These are phyloP conservation scores for Mortierella sp. DNA, from an alignment of 371 early-diverging fungal genomes.

Conservation along the genomic window DNA sequence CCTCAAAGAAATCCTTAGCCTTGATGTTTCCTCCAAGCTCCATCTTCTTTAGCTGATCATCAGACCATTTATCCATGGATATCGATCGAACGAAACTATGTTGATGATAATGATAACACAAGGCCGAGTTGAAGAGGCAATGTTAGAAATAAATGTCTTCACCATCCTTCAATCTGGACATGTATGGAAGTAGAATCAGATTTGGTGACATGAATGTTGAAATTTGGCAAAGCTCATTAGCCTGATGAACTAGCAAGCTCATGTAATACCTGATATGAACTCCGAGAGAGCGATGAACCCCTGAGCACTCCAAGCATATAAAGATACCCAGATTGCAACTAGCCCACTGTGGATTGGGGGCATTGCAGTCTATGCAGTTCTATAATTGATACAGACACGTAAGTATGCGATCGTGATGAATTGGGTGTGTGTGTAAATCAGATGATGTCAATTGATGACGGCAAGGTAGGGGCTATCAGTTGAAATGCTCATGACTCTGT, in stretches of 20 bases:
- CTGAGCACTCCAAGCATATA: slow-evolving; percentile 97
- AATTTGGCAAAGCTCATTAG: neutral
- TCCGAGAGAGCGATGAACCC: slow-evolving; percentile 93
- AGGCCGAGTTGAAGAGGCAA: neutral
- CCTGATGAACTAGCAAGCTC: neutral
- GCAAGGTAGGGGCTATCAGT: too few species aligned
- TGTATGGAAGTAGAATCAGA: too few species aligned
- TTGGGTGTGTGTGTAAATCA: neutral
- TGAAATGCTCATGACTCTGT: too few species aligned
- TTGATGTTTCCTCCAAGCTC: slow-evolving; percentile 95
- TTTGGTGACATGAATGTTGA: too few species aligned
- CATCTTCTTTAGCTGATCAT: slow-evolving; percentile 96
- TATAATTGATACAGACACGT: slow-evolving; percentile 29
- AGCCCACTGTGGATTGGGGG: slow-evolving; percentile 94
- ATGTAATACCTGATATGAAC: slow-evolving; percentile 85
- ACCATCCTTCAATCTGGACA: too few species aligned
- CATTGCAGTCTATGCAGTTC: slow-evolving; percentile 87
- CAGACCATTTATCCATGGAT: slow-evolving; percentile 98
- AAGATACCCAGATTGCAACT: slow-evolving; percentile 96
- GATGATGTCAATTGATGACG: neutral
- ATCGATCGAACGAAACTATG: slow-evolving; percentile 96
- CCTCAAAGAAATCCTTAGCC: slow-evolving; percentile 88
- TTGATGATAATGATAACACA: neutral
- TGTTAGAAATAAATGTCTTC: neutral
- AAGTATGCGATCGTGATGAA: slow-evolving; percentile 1